These are phyloP conservation scores for Beauveria sp. DNA, from an alignment of 2,329 filamentous ascomycete genomes.

Conservation along the genomic window DNA sequence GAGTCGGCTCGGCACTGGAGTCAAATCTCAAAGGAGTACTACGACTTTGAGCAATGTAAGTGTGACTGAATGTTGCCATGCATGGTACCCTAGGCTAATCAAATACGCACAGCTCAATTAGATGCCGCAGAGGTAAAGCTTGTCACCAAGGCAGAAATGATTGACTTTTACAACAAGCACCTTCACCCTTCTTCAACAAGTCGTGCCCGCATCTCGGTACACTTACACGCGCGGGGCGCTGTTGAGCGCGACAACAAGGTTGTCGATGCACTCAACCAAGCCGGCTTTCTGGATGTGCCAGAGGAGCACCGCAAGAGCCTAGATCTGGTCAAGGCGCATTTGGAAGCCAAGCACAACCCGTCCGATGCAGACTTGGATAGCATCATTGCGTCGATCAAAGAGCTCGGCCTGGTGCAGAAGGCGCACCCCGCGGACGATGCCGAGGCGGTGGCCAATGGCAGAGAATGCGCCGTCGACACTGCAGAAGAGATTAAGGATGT, in stretches of 20 bases:
- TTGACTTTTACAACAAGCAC: conserved; percentile 68
- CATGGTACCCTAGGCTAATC: conserved; percentile 14
- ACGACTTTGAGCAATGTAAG: conserved; percentile 79
- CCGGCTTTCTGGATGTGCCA: conserved; percentile 27
- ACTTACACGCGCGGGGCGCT: conserved; percentile 67
- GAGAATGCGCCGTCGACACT: conserved; percentile 29
- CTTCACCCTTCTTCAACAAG: conserved; percentile 66
- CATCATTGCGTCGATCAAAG: conserved; percentile 38
- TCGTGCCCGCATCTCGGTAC: conserved; percentile 77
- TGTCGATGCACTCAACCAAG: conserved; percentile 29
- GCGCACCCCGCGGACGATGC: conserved; percentile 25
- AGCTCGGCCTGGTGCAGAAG: conserved; percentile 33
- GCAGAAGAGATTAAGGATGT: conserved; percentile 68
- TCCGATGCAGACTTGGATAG: conserved; percentile 42
- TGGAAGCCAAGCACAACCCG: conserved; percentile 40
- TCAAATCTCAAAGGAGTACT: conserved; percentile 78
- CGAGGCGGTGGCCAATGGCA: conserved; percentile 34
- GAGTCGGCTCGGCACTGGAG: conserved; percentile 79
- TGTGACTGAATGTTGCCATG: conserved; percentile 21
- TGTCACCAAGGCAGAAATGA: conserved; percentile 71
- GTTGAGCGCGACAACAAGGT: conserved; percentile 39
- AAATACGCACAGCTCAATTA: conserved; percentile 47
- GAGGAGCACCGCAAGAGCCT: conserved; percentile 41
- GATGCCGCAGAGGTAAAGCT: conserved; percentile 69
- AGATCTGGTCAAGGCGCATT: conserved; percentile 41